A percentile compares a stretch with the other conserved stretches of the same genome.
phyloP scores from a whole-genome alignment of 768 basidiomycete species.

The Amanita thiersii region DNA sequence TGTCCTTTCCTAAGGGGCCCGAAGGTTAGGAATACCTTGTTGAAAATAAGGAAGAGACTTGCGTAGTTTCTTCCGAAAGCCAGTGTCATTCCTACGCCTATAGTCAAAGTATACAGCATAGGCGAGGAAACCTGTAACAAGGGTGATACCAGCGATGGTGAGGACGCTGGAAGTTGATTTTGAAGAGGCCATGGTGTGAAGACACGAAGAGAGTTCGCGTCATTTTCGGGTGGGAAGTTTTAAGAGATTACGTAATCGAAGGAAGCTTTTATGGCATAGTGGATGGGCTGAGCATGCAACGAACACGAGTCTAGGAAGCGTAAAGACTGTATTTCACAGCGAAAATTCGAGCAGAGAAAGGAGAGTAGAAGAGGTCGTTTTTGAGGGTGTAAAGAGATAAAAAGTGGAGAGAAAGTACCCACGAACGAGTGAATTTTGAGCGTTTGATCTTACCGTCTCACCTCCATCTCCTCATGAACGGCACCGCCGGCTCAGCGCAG shows the following conservation, averaged over 20 bases:
- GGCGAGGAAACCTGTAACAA: conserved; percentile 56
- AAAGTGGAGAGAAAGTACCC: conserved; percentile 3
- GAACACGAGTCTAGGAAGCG: conserved; percentile 5
- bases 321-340: too few species aligned
- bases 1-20: conserved; percentile 69
- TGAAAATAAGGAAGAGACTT: conserved; percentile 26
- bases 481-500: conserved; percentile 24
- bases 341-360: too few species aligned
- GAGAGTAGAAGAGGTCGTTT: too few species aligned
- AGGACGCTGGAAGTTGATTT: conserved; percentile 30
- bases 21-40: conserved; percentile 8
- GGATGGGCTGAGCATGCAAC: conserved; percentile 2
- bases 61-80: conserved; percentile 88
- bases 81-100: conserved; percentile 78
- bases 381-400: not conserved
- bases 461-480: conserved; percentile 28
- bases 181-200: conserved; percentile 24
- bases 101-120: conserved; percentile 96
- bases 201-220: conserved; percentile 1
- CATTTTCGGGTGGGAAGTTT: conserved; percentile 9
- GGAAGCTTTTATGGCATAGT: not conserved
- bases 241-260: conserved; percentile 6
- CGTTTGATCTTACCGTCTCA: conserved; percentile 11
- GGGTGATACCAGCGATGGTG: conserved; percentile 37
- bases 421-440: not conserved